Conservation (phyloP, 2,329 filamentous ascomycete species). For the Dothideomycetes sp. region DNA sequence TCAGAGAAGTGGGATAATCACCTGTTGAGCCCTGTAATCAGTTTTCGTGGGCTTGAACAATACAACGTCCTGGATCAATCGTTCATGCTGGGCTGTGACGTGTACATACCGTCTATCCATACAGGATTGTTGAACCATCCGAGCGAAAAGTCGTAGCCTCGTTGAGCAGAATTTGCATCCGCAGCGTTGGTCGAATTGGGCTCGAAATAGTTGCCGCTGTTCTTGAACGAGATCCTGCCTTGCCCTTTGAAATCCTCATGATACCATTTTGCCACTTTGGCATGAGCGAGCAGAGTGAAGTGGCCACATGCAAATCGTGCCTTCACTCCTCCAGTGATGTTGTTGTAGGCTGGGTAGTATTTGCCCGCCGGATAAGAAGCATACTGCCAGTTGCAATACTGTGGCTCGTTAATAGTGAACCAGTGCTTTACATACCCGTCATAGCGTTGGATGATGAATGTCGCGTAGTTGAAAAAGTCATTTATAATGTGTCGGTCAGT, state of each 20-base stretch:
- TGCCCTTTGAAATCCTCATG: conserved; percentile 18
- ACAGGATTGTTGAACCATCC: conserved; percentile 33
- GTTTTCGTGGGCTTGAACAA: too few relatives aligned
- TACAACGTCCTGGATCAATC: too few relatives aligned
- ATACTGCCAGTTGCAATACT: conserved; percentile 9
- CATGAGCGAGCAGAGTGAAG: conserved; percentile 25
- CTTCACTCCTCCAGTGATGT: conserved; percentile 16
- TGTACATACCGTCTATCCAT: too few relatives aligned
- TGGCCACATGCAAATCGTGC: conserved; percentile 23
- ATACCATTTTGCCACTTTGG: conserved; percentile 30
- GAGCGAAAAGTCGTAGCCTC: conserved; percentile 23
- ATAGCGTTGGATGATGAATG: conserved; percentile 26
- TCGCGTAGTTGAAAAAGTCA: conserved; percentile 31
- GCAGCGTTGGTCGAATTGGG: conserved; percentile 22
- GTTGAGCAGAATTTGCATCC: conserved; percentile 19
- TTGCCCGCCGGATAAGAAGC: conserved; percentile 16
- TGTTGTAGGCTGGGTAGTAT: conserved; percentile 34
- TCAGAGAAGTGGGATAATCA: conserved; percentile 31
- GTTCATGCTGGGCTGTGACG: too few relatives aligned
- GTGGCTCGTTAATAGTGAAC: conserved; percentile 33
- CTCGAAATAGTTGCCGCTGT: conserved; percentile 27
- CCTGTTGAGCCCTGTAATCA: too few relatives aligned
- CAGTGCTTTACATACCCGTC: conserved; percentile 27
- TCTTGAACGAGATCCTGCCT: conserved; percentile 28
- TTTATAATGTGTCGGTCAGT: conserved; percentile 23